Conservation (phyloP, 192 early-diverging fungal species). For the Umbelopsis ramanniana region DNA sequence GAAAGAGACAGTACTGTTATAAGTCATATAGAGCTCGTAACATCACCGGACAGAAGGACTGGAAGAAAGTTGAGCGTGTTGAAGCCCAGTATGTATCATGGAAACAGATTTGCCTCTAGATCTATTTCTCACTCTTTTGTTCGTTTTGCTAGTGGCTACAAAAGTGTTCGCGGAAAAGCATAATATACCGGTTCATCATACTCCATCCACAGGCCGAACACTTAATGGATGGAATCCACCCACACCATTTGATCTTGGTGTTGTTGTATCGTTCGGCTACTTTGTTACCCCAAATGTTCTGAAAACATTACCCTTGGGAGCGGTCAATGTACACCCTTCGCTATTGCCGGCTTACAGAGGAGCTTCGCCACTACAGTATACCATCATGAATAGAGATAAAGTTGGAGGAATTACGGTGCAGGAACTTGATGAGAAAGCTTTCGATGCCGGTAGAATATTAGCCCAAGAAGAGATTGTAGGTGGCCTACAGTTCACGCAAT, state of each 20-base stretch:
- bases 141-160: constrained; percentile 43
- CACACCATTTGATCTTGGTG: constrained; percentile 72
- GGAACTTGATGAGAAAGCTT: constrained; percentile 74
- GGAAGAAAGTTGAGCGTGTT: constrained; percentile 34
- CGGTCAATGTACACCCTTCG: constrained; percentile 94
- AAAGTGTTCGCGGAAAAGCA: constrained; percentile 49
- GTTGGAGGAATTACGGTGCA: constrained; percentile 86
- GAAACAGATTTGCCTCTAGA: background rate
- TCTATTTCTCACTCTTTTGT: background rate
- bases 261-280: constrained; percentile 95
- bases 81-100: constrained; percentile 28
- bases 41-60: constrained; percentile 39
- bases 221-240: constrained; percentile 57
- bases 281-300: constrained; percentile 83
- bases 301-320: constrained; percentile 62
- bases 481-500: constrained; percentile 21
- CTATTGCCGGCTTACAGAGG: constrained; percentile 93
- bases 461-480: constrained; percentile 66
- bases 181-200: constrained; percentile 48
- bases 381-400: constrained; percentile 77
- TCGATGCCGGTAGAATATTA: constrained; percentile 87
- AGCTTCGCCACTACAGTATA: constrained; percentile 85
- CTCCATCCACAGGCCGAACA: constrained; percentile 50
- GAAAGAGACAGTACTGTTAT: constrained; percentile 31
- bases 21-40: constrained; percentile 35